phyloP scores from a whole-genome alignment of 345 rosid genomes.

The Salix viminalis region DNA sequence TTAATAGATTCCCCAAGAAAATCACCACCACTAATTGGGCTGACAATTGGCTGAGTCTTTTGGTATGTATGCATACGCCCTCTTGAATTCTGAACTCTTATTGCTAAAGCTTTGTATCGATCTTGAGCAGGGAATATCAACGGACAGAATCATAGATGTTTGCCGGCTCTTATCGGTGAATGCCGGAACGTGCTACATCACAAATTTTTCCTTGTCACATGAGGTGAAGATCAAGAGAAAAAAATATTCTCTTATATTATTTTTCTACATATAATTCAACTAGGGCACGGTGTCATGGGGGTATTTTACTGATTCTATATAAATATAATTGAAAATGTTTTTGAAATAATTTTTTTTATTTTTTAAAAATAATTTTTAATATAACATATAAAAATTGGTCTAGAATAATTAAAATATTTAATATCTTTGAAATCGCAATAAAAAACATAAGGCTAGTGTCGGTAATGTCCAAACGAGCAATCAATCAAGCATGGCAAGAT shows the following conservation, averaged over 20 bases:
- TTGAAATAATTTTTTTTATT: too few relatives aligned
- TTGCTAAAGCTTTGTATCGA: background rate
- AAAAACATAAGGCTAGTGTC: too few relatives aligned
- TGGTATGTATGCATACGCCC: background rate
- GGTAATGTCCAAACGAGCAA: too few relatives aligned
- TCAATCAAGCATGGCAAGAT: too few relatives aligned
- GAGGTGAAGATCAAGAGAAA: conserved; percentile 48
- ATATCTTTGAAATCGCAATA: too few relatives aligned
- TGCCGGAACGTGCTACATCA: conserved; percentile 65
- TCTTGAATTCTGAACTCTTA: background rate
- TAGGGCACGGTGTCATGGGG: background rate
- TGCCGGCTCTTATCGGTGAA: conserved; percentile 76
- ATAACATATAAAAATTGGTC: too few relatives aligned
- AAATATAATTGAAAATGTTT: too few relatives aligned
- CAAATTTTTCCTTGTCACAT: conserved; percentile 72
- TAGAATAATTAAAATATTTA: too few relatives aligned
- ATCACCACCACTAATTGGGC: too few relatives aligned
- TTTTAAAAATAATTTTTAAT: too few relatives aligned
- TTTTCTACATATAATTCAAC: background rate
- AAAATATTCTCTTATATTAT: background rate
- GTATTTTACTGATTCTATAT: too few relatives aligned
- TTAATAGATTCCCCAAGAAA: too few relatives aligned
- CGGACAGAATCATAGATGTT: conserved; percentile 90
- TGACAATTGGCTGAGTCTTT: background rate
- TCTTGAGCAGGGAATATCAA: conserved; percentile 78